A percentile compares a stretch with the other conserved stretches of the same genome.
Evolutionary conservation across 768 basidiomycete species (phyloP).

Genomic region (Gloeostereum incarnatum): DNA sequence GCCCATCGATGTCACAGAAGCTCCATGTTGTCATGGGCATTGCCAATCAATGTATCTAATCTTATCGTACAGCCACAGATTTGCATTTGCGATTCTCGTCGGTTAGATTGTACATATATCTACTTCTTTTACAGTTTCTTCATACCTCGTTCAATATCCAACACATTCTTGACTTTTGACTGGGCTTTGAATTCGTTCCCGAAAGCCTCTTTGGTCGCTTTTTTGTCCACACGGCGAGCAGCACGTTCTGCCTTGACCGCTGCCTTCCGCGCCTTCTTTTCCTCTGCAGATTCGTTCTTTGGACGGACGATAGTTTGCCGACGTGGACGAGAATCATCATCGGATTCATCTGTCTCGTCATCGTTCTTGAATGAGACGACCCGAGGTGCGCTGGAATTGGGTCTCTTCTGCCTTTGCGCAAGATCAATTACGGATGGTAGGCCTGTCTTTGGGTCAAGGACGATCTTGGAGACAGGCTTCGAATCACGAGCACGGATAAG

Average conservation of each 20-base stretch:
- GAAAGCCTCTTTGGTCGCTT: conserved; percentile 54
- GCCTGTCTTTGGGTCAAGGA: conserved; percentile 69
- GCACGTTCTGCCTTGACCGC: conserved; percentile 62
- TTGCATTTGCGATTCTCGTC: no score
- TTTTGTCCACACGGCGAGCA: conserved; percentile 58
- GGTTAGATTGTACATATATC: background rate
- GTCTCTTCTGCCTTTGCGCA: conserved; percentile 14
- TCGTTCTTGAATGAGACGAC: conserved; percentile 12
- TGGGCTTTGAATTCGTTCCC: conserved; percentile 54
- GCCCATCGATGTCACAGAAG: background rate
- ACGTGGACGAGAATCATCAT: conserved; percentile 5
- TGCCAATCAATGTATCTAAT: no score
- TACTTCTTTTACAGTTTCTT: conserved; percentile 29
- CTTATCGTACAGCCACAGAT: no score
- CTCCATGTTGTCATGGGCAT: background rate
- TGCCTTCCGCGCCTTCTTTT: conserved; percentile 63
- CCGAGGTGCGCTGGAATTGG: conserved; percentile 1
- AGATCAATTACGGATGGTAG: conserved; percentile 60
- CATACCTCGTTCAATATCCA: conserved; percentile 32
- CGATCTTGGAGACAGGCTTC: conserved; percentile 51
- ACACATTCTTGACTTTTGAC: conserved; percentile 35
- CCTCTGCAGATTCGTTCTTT: conserved; percentile 69
- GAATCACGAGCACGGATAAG: conserved; percentile 63
- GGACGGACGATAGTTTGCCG: conserved; percentile 55
- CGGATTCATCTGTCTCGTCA: conserved; percentile 19